Evolutionary conservation across 169 alveolate species (phyloP).

Genomic region (Plasmodium adleri): DNA sequence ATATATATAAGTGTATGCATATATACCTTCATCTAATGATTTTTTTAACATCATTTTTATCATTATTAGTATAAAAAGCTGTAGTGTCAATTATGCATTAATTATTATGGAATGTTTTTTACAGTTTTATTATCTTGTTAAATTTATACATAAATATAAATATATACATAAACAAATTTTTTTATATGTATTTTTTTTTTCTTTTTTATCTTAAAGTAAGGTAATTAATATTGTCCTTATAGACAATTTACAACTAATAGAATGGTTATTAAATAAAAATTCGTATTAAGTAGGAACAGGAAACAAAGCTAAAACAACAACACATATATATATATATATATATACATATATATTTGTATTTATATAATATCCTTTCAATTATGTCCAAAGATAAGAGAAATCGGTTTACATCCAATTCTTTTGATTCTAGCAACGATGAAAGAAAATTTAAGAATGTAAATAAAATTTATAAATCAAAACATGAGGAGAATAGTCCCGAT

Average conservation of each 20-base stretch:
- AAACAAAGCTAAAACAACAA: conserved; percentile 17
- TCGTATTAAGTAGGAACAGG: conserved; percentile 19
- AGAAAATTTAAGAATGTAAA: conserved; percentile 14
- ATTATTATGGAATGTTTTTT: neutral
- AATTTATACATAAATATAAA: neutral
- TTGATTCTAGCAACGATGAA: conserved; percentile 35
- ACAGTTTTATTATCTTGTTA: neutral
- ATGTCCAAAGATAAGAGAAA: conserved; percentile 64
- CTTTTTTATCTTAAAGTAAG: conserved; percentile 38
- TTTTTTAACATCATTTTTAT: neutral
- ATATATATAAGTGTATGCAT: conserved; percentile 3
- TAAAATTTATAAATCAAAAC: conserved; percentile 22
- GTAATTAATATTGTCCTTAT: conserved; percentile 43
- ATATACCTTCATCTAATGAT: neutral
- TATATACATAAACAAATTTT: neutral
- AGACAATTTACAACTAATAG: conserved; percentile 26
- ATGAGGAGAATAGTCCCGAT: conserved; percentile 47
- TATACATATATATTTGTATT: conserved; percentile 7
- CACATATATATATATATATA: neutral
- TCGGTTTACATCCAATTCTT: conserved; percentile 15
- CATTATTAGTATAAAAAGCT: neutral
- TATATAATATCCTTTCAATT: neutral
- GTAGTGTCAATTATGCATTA: too few species aligned
- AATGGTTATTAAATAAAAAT: conserved; percentile 33
- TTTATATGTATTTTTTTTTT: conserved; percentile 9